Percentiles rank a stretch among this genome's conserved stretches.
phyloP scores from a whole-genome alignment of 2,329 filamentous ascomycete species.

The Pseudogymnoascus sp. region DNA sequence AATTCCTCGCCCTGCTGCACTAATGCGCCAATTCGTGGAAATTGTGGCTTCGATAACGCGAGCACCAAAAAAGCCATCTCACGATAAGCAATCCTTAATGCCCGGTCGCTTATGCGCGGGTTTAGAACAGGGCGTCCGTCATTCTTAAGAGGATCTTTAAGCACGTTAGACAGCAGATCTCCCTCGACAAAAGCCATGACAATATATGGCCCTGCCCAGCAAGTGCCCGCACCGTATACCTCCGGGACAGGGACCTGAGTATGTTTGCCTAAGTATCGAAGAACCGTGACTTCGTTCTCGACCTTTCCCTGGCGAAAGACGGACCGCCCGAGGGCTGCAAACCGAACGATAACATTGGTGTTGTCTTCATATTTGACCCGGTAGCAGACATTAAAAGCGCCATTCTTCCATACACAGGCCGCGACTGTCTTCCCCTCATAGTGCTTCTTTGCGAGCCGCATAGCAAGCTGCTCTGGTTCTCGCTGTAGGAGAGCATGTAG shows the following conservation, averaged over 20 bases:
- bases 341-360: constrained; percentile 23
- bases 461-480: background rate
- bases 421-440: background rate
- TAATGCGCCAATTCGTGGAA: constrained; percentile 34
- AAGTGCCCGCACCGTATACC: constrained; percentile 5
- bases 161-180: constrained; percentile 18
- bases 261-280: constrained; percentile 22
- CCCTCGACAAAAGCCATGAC: constrained; percentile 21
- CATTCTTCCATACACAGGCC: constrained; percentile 14
- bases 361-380: constrained; percentile 24
- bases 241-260: constrained; percentile 14
- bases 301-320: constrained; percentile 25
- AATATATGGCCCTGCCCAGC: constrained; percentile 9
- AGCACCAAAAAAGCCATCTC: constrained; percentile 37
- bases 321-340: constrained; percentile 23
- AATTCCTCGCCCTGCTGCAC: constrained; percentile 21
- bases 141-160: constrained; percentile 17
- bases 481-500: background rate
- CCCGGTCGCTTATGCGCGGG: constrained; percentile 27
- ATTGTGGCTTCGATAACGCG: constrained; percentile 28
- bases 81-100: constrained; percentile 30
- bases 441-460: background rate
- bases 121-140: constrained; percentile 28
- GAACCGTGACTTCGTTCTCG: constrained; percentile 22
- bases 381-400: constrained; percentile 28